These are phyloP conservation scores for Xylariaceae sp. DNA, from an alignment of 2,329 filamentous ascomycete species.

Conservation along the genomic window DNA sequence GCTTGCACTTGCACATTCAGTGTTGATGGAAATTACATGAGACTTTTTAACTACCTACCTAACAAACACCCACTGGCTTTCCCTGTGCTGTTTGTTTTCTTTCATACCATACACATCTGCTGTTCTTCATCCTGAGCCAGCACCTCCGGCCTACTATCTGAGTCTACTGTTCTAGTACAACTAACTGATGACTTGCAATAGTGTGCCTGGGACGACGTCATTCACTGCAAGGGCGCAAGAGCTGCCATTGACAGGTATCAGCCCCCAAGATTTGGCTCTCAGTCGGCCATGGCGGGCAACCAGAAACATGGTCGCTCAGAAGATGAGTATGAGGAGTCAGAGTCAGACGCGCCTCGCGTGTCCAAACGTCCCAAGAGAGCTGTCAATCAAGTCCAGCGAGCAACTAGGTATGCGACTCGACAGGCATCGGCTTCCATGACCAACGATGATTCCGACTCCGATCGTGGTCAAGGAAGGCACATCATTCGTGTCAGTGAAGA, in stretches of 20 bases:
- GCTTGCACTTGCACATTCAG: too few relatives aligned
- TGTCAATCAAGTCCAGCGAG: too few relatives aligned
- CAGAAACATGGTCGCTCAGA: constrained; percentile 20
- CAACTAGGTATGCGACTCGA: constrained; percentile 4
- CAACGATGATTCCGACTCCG: constrained; percentile 4
- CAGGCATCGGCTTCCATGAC: constrained; percentile 9
- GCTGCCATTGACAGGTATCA: constrained; percentile 23
- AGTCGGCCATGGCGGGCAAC: constrained; percentile 5
- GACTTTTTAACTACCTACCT: too few relatives aligned
- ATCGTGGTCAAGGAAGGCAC: background rate
- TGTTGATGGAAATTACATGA: too few relatives aligned
- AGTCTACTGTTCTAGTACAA: background rate
- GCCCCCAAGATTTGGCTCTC: constrained; percentile 11
- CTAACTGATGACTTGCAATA: constrained; percentile 13
- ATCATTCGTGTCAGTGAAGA: constrained; percentile 7
- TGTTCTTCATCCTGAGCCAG: too few relatives aligned
- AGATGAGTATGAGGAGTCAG: constrained; percentile 25
- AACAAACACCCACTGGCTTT: too few relatives aligned
- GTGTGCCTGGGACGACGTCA: constrained; percentile 30
- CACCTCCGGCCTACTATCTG: background rate
- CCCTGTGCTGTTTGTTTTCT: too few relatives aligned
- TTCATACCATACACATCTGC: too few relatives aligned
- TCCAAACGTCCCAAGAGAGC: too few relatives aligned
- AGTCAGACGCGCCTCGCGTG: constrained; percentile 5
- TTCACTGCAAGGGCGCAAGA: constrained; percentile 23